Evolutionary conservation across 2,329 filamentous ascomycete genomes (phyloP), one percentile per base, ranked within the genome.

Genomic region (Phoma sp.): DNA sequence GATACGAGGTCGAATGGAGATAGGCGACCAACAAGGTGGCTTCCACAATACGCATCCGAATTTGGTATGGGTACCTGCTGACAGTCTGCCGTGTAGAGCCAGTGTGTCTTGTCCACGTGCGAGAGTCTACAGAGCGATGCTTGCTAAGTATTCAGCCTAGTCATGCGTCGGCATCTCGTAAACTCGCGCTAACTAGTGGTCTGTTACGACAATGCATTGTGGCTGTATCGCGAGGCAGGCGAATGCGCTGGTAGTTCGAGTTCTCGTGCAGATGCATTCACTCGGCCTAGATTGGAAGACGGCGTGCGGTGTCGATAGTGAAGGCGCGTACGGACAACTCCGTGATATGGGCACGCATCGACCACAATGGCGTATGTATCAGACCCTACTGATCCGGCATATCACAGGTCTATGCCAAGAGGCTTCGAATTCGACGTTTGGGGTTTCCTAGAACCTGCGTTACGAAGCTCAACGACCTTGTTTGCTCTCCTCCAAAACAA

Each of bases 1-100:
- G 31, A 55, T n/a, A 44, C 45, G 40, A 45, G 40, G 35, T 44
- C 10, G 40, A 29, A 46, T 55, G 40, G 40, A 45, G 45, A 24
- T 49, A 40, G 29, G 44, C 39, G 35, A 22, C 32, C 22, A 36
- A 31, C 29, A 31, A 2, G 29, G 29, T 15, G 10, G 29, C 6
- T 31, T 31, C 6, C 8, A 12, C 10, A 29, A 4, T 29, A 10
- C 12, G 5, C 29, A 15, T 31, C 29, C 29, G 15, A 31, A 31
- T 31, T 12, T 31, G 29, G 29, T 10, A 13, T 13, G 29, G 29
- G 12, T 4, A 12, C 3, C 4, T 31, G 29, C 25, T 29, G 25
- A 29, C 9, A 29, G 2, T 5, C 9, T 24, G 22, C 22, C 22
- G 6, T 24, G 22, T 24, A 2, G 22, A 24, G 22, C 22, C 25